Percentiles rank a stretch among this genome's conserved stretches.
phyloP scores from a whole-genome alignment of 192 early-diverging fungal genomes.

The Coemansia sp. region DNA sequence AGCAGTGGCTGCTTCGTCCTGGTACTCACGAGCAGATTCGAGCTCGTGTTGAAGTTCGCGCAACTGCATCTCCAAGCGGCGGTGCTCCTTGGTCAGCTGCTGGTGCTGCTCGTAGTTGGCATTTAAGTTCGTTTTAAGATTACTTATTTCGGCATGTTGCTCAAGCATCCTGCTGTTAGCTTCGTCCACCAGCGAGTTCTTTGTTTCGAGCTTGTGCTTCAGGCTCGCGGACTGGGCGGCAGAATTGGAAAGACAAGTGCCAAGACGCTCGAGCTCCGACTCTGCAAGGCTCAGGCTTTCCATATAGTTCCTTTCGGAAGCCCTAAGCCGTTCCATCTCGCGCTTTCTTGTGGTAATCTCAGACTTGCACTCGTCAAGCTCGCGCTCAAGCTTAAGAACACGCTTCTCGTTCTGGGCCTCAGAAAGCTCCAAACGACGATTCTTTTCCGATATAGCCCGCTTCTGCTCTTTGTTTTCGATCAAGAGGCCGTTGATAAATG shows the following conservation, averaged over 20 bases:
- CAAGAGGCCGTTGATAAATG: conserved; percentile 24
- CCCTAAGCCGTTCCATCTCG: conserved; percentile 48
- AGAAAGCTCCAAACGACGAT: conserved; percentile 32
- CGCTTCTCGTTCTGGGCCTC: conserved; percentile 39
- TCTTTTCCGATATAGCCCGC: conserved; percentile 22
- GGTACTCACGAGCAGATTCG: conserved; percentile 23
- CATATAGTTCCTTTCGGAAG: conserved; percentile 14
- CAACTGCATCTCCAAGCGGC: conserved; percentile 27
- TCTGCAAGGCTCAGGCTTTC: conserved; percentile 38
- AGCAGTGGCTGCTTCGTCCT: conserved; percentile 18
- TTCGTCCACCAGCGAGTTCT: conserved; percentile 16
- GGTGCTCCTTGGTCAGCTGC: conserved; percentile 25
- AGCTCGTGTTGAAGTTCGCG: conserved; percentile 41
- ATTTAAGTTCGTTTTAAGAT: conserved; percentile 24
- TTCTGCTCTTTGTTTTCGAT: conserved; percentile 38
- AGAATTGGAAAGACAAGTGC: conserved; percentile 33
- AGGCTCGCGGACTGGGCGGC: conserved; percentile 28
- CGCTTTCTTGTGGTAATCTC: conserved; percentile 51
- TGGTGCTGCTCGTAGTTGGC: conserved; percentile 37
- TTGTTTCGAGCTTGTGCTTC: conserved; percentile 38
- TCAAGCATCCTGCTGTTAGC: conserved; percentile 28
- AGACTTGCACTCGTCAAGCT: conserved; percentile 43
- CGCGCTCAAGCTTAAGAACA: conserved; percentile 22
- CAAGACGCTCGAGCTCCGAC: conserved; percentile 36
- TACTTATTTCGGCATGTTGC: conserved; percentile 33